Conservation (phyloP, 2,329 filamentous ascomycete species). For the Ophioceras dolichostomum region DNA sequence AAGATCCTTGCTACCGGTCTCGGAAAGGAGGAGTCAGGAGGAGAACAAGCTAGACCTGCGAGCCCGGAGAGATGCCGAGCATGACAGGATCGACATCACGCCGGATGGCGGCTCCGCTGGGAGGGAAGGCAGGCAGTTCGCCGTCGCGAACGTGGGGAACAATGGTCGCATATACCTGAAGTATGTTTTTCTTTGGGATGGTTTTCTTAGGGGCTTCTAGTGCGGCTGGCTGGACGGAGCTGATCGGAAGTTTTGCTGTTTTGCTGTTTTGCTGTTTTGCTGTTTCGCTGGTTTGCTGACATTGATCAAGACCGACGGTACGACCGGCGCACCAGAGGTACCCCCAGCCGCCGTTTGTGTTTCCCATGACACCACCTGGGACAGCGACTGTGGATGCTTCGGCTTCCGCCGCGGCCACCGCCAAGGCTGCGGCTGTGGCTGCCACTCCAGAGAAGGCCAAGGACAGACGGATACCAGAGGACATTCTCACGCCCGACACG, state of each 20-base stretch:
- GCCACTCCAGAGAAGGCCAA: neutral
- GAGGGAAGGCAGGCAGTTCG: constrained; percentile 60
- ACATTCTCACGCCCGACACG: neutral
- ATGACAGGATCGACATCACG: constrained; percentile 44
- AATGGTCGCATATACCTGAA: constrained; percentile 74
- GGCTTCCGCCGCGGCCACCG: constrained; percentile 8
- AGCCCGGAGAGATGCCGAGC: constrained; percentile 41
- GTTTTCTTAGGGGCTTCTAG: too few relatives aligned
- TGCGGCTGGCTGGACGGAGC: too few relatives aligned
- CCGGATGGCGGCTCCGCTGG: constrained; percentile 49
- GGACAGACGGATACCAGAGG: too few relatives aligned
- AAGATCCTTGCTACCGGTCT: constrained; percentile 30
- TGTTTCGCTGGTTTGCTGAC: constrained; percentile 1
- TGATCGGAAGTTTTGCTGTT: too few relatives aligned
- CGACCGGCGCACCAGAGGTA: constrained; percentile 49
- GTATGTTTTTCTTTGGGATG: constrained; percentile 38
- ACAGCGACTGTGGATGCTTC: constrained; percentile 42
- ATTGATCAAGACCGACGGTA: constrained; percentile 41
- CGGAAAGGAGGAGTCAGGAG: constrained; percentile 31
- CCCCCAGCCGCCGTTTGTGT: constrained; percentile 47
- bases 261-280: too few relatives aligned
- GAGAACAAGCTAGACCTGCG: constrained; percentile 20
- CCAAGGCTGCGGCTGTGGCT: constrained; percentile 11
- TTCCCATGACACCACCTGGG: constrained; percentile 47
- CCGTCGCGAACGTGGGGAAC: constrained; percentile 71